Evolutionary conservation across 2,329 filamentous ascomycete species (phyloP), one percentile per base, ranked within the genome.

Genomic region (Epichloe festucae): DNA sequence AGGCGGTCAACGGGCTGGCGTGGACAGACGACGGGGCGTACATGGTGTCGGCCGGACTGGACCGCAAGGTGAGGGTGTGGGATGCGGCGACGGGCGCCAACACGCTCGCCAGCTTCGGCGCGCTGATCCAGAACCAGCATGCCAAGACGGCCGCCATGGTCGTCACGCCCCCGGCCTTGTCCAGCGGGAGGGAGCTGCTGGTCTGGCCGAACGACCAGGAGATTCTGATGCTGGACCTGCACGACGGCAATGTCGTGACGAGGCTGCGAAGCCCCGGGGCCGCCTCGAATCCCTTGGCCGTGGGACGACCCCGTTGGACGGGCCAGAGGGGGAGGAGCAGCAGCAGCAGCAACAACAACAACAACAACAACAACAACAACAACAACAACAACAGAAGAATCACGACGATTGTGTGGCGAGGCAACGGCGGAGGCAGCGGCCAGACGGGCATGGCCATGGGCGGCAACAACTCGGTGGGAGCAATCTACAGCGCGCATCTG

Each of bases 61-160:
- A 97, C 64, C 77, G 87, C 47, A 80, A 85, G 8, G 84, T 97
- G 55, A 79, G 90, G 4, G 87, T 96, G 1, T 97, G 91, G 91
- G 79, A 95, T 63, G 80, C 86, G 2, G 75, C 75, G 0, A 87
- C 81, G 0, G 89, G 89, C 2, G 85, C 85, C 17, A 96, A 97
- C 65, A 94, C 87, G 0, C 78, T 96, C 5, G 87, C 86, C 0
- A 90, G 85, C 64, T 97, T 96, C 62, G 89, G 89, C 0, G 87
- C 90, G 1, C 76, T 82, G 31, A 76, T 96, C 41, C 84, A 83
- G 59, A 96, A 96, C 64, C 75, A 71, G 57, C 82, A 77, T 58
- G 71, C 84, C 5, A 78, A 77, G 19, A 82, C 76, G 53, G 71
- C 79, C 19, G 74, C 73, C 45, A 79, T 89, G 53, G 68, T 89